Evolutionary conservation across 2,329 filamentous ascomycete species (phyloP).

Genomic region (Paraphoma sp.): DNA sequence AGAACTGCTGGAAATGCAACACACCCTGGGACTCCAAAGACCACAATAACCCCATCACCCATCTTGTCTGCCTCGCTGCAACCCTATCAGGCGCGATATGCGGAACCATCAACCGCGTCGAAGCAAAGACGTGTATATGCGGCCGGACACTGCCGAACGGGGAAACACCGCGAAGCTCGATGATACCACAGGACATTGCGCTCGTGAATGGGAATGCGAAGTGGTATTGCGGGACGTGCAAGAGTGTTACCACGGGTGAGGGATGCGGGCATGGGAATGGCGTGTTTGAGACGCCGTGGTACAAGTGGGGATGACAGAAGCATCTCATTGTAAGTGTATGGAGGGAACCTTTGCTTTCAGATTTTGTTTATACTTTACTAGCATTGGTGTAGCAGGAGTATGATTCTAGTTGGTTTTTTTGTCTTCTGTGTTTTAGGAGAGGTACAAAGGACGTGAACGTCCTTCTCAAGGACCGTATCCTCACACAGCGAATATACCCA

Average conservation of each 20-base stretch:
- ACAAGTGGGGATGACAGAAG: neutral
- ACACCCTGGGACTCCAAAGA: neutral
- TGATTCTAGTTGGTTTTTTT: no score
- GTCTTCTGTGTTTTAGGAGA: no score
- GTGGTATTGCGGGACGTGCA: neutral
- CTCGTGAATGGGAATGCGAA: neutral
- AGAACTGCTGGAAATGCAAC: neutral
- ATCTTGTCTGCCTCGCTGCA: neutral
- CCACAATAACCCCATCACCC: neutral
- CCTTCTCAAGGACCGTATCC: no score
- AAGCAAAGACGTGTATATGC: neutral
- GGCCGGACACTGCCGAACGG: neutral
- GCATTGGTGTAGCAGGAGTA: no score
- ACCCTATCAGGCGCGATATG: neutral
- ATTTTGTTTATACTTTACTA: no score
- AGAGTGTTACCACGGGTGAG: neutral
- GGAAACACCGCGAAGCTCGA: neutral
- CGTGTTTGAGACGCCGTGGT: neutral
- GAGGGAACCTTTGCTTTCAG: no score
- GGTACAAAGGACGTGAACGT: no score
- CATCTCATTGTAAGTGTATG: no score
- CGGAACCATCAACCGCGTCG: neutral
- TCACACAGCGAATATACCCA: no score
- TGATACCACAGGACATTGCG: neutral
- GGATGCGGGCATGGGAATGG: neutral